These are phyloP conservation scores for Botrytis tulipae DNA, from an alignment of 2,329 filamentous ascomycete species.

Conservation along the genomic window DNA sequence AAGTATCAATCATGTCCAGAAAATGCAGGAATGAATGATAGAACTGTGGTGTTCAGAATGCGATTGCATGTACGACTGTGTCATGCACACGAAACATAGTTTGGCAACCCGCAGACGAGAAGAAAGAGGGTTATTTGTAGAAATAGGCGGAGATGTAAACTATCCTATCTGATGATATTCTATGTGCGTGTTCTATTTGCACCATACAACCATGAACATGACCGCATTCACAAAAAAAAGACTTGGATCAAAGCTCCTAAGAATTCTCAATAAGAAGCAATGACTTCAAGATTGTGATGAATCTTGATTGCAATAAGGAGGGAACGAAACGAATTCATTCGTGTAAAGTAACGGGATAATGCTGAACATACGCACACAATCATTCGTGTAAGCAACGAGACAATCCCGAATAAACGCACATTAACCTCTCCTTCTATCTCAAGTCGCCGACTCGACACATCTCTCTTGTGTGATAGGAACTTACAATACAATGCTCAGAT, in stretches of 20 bases:
- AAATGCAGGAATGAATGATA: not conserved
- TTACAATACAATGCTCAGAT: not conserved
- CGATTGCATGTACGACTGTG: not conserved
- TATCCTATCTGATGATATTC: not conserved
- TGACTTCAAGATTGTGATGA: not conserved
- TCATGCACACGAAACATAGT: not conserved
- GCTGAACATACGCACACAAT: no score
- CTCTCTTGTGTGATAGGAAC: not conserved
- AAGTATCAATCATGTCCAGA: not conserved
- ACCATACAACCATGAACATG: not conserved
- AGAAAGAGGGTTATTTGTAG: not conserved
- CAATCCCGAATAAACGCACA: not conserved
- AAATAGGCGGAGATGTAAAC: accelerated
- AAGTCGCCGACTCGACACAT: not conserved
- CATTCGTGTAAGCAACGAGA: not conserved
- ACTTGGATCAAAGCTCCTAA: no score
- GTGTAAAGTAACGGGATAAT: no score
- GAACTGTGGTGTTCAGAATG: not conserved
- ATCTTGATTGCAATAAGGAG: not conserved
- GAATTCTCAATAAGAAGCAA: not conserved
- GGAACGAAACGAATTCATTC: not conserved
- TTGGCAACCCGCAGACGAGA: not conserved
- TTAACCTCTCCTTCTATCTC: not conserved
- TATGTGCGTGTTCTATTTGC: not conserved
- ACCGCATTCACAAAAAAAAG: not conserved